A percentile compares a stretch with the other conserved stretches of the same genome.
phyloP scores from a whole-genome alignment of 2,329 filamentous ascomycete species.

The Colletotrichum tropicicola region DNA sequence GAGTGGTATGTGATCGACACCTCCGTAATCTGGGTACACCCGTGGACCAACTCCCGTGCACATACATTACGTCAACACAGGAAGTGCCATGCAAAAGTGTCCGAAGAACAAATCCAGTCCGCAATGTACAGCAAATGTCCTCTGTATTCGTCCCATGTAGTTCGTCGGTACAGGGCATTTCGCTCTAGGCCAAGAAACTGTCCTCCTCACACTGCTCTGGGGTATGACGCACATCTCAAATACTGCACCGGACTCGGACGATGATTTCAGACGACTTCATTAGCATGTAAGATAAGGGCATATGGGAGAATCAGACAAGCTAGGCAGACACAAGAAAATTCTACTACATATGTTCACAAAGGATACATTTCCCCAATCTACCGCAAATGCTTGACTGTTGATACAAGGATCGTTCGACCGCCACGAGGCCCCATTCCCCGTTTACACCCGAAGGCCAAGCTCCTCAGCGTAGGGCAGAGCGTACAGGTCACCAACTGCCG shows the following conservation, averaged over 20 bases:
- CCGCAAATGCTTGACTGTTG: constrained; percentile 47
- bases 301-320: constrained; percentile 25
- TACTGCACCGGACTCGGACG: background rate
- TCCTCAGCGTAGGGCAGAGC: constrained; percentile 93
- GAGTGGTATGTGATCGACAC: background rate
- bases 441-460: constrained; percentile 93
- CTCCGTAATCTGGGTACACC: background rate
- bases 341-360: constrained; percentile 58
- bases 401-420: constrained; percentile 45
- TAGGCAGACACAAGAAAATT: constrained; percentile 39
- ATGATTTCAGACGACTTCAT: background rate
- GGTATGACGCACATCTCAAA: background rate
- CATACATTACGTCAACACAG: background rate
- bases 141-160: too few species aligned
- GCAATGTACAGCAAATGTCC: background rate
- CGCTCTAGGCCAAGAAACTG: too few species aligned
- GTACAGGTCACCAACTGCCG: constrained; percentile 90
- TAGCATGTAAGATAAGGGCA: background rate
- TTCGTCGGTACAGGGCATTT: too few species aligned
- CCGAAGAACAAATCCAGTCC: background rate
- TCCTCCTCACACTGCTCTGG: too few species aligned
- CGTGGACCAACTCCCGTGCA: background rate
- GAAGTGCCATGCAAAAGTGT: background rate
- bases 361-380: constrained; percentile 49
- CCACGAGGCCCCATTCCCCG: constrained; percentile 34